Evolutionary conservation across 2,329 filamentous ascomycete genomes (phyloP).

Genomic region (Fusarium tuaranense): DNA sequence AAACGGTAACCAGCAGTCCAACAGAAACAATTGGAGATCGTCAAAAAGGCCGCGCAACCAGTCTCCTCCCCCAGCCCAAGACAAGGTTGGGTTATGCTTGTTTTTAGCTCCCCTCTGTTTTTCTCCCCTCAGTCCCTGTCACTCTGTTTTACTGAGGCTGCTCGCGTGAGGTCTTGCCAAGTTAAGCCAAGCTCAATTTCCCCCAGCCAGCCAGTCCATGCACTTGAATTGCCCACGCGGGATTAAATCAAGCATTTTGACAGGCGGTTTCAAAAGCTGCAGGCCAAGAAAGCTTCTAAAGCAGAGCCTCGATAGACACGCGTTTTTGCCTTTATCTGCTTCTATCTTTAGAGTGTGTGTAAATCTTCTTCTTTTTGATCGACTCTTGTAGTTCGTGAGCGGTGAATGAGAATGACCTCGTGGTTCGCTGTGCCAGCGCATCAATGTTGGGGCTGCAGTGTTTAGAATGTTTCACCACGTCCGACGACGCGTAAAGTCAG

Average conservation of each 20-base stretch:
- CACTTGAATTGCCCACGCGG: background rate
- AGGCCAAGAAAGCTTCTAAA: background rate
- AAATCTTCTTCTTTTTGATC: background rate
- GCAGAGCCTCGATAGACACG: conserved; percentile 36
- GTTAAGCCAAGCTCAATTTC: background rate
- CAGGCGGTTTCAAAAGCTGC: conserved; percentile 11
- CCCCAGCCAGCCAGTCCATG: background rate
- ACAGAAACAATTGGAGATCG: background rate
- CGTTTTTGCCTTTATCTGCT: conserved; percentile 5
- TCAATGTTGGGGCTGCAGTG: background rate
- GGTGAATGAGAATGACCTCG: background rate
- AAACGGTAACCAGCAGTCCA: background rate
- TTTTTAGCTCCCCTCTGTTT: conserved; percentile 3
- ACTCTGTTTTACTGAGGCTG: background rate
- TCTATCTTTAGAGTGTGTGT: conserved; percentile 19
- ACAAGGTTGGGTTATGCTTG: conserved; percentile 23
- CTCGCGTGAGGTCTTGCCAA: conserved; percentile 29
- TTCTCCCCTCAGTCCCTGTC: no score
- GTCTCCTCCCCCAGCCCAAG: conserved; percentile 5
- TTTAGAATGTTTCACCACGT: background rate
- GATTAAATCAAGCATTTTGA: background rate
- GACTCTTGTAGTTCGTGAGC: background rate
- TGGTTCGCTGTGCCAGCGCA: background rate
- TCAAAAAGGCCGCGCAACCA: conserved; percentile 24
- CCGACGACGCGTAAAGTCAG: background rate